These are phyloP conservation scores for Diaporthe longicolla DNA, from an alignment of 2,329 filamentous ascomycete genomes.

Conservation along the genomic window DNA sequence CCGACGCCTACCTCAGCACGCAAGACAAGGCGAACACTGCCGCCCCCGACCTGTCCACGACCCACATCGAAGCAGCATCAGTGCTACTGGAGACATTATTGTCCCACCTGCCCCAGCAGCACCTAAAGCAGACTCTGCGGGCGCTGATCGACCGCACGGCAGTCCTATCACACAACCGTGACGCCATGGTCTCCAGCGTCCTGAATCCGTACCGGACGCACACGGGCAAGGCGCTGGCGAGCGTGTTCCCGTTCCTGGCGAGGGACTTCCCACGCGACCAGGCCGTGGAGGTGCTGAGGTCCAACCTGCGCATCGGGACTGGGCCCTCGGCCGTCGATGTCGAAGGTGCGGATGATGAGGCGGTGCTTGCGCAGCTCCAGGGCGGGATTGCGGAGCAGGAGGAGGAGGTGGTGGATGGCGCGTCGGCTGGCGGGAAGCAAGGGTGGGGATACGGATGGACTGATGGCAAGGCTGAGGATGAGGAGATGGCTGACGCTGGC, in stretches of 20 bases:
- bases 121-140: slow-evolving; percentile 79
- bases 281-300: slow-evolving; percentile 79
- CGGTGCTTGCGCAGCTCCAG: slow-evolving; percentile 47
- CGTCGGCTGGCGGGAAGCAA: slow-evolving; percentile 14
- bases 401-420: slow-evolving; percentile 54
- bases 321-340: slow-evolving; percentile 45
- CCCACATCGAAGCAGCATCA: slow-evolving; percentile 70
- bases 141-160: slow-evolving; percentile 85
- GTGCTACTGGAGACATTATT: slow-evolving; percentile 75
- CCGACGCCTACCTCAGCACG: slow-evolving; percentile 77
- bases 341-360: slow-evolving; percentile 66
- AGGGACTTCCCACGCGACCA: slow-evolving; percentile 74
- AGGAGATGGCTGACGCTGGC: slow-evolving; percentile 44
- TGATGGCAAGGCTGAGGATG: slow-evolving; percentile 46
- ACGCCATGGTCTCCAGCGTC: slow-evolving; percentile 85
- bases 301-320: slow-evolving; percentile 65
- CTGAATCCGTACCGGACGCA: slow-evolving; percentile 80
- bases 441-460: slow-evolving; percentile 12
- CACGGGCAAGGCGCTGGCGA: slow-evolving; percentile 75
- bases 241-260: slow-evolving; percentile 84
- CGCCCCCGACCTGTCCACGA: slow-evolving; percentile 52
- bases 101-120: slow-evolving; percentile 73
- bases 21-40: slow-evolving; percentile 49
- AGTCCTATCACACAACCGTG: slow-evolving; percentile 77
- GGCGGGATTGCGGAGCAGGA: slow-evolving; percentile 54